These are phyloP conservation scores for Jamesozyma spencerorum DNA, from an alignment of 805 yeast genomes.

Conservation along the genomic window DNA sequence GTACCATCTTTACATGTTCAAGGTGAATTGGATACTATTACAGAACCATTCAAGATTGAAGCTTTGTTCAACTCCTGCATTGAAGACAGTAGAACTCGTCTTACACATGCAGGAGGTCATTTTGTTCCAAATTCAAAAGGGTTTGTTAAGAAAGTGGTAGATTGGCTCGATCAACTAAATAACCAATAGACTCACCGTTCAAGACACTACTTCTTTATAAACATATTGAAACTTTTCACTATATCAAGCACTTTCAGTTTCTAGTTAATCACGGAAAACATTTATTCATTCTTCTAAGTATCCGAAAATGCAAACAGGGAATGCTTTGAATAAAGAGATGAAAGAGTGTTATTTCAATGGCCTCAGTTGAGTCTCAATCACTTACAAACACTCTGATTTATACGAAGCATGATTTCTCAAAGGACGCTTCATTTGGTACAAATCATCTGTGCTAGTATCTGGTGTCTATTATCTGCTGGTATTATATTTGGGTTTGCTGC, in stretches of 20 bases:
- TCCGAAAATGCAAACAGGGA: too few species aligned
- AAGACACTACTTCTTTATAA: too few species aligned
- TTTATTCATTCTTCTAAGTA: too few species aligned
- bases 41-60: slow-evolving; percentile 59
- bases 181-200: too few species aligned
- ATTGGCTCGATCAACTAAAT: slow-evolving; percentile 24
- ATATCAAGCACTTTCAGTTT: too few species aligned
- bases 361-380: too few species aligned
- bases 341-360: too few species aligned
- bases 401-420: background rate
- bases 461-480: slow-evolving; percentile 92
- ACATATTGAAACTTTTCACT: too few species aligned
- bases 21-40: slow-evolving; percentile 88
- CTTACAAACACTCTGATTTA: too few species aligned
- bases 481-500: slow-evolving; percentile 96
- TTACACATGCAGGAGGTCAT: slow-evolving; percentile 93
- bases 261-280: too few species aligned
- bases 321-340: too few species aligned
- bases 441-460: slow-evolving; percentile 60
- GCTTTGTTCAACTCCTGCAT: slow-evolving; percentile 45
- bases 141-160: slow-evolving; percentile 28
- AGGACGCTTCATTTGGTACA: slow-evolving; percentile 31
- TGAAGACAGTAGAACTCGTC: slow-evolving; percentile 34
- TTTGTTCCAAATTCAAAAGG: slow-evolving; percentile 79
- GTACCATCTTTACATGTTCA: slow-evolving; percentile 61